Evolutionary conservation across 2,329 filamentous ascomycete species (phyloP), one percentile per base, ranked within the genome.

Genomic region (Tolypocladium ophioglossoides): DNA sequence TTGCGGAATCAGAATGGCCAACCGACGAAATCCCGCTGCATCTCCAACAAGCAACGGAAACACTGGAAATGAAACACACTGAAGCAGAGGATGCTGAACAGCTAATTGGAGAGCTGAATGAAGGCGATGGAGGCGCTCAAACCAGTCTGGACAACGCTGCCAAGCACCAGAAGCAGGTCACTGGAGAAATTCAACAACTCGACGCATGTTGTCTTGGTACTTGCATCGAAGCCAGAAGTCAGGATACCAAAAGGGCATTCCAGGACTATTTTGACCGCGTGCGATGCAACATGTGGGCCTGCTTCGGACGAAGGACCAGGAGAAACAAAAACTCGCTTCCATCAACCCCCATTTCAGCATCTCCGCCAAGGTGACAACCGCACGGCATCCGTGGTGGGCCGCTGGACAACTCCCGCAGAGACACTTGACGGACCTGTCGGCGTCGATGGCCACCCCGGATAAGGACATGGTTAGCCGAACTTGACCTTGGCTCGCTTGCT

Each of bases 141-240:
- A 30, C 30, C 7, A 30, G 9, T 30, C 30, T 30, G 7, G 34
- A 35, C 9, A 34, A 41, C 3, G 2, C n/a, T 35, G 7, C 14
- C 3, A 34, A 53, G 4, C 6, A 7, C 30, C 7, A 30, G 30
- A 30, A 30, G 30, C 7, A 30, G 30, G 30, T 30, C 30, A 30
- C 30, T 30, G 7, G 30, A 30, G 32, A 30, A n/a, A n/a, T 8
- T 27, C 12, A 8, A 7, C 32, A 20, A 0, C 53, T 59, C 8
- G 30, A 52, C 1, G 40, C 32, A 0, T 20, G 20, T 11, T 52
- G 57, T 6, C 54, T 39, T 6, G 24, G 41, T 0, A 39, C 34
- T 0, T 62, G 58, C 54, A 59, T 62, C 7, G n/a, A 53, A 4
- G 54, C 49, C 6, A 53, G 58, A 2, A 60, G 56, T 24, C 4